Evolutionary conservation across 257 asterid genomes (phyloP).

Genomic region (Prunella vulgaris): DNA sequence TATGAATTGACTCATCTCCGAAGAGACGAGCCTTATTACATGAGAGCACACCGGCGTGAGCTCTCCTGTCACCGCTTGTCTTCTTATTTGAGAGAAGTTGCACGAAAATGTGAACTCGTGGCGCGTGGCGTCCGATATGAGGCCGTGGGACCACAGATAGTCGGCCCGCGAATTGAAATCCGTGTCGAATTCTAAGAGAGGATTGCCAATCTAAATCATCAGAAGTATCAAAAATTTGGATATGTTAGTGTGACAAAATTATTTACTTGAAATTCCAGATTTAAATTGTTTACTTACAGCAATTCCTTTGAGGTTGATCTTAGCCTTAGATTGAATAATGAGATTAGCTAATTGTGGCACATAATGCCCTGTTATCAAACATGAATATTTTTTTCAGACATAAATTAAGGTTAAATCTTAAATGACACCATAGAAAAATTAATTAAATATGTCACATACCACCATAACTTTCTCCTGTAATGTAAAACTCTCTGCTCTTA

Average conservation of each 20-base stretch:
- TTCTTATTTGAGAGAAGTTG: slow-evolving; percentile 47
- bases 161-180: slow-evolving; percentile 63
- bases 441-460: slow-evolving; percentile 27
- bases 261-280: not conserved
- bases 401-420: not conserved
- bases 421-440: not conserved
- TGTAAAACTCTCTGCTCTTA: slow-evolving; percentile 38
- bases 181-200: slow-evolving; percentile 56
- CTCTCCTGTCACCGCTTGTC: slow-evolving; percentile 29
- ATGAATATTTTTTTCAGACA: not conserved
- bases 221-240: not conserved
- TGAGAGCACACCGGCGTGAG: slow-evolving; percentile 33
- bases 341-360: slow-evolving; percentile 49
- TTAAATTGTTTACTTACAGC: slow-evolving; percentile 36
- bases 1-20: slow-evolving; percentile 39
- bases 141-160: slow-evolving; percentile 75
- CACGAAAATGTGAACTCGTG: slow-evolving; percentile 43
- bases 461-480: slow-evolving; percentile 53
- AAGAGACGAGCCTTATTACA: slow-evolving; percentile 27
- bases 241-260: not conserved
- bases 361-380: slow-evolving; percentile 43
- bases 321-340: slow-evolving; percentile 37
- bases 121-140: slow-evolving; percentile 60
- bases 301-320: slow-evolving; percentile 50
- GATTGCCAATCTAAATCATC: slow-evolving; percentile 69